Base-by-base conservation (phyloP, 1,139 yeast genomes). In the Yamadazyma membranifaciens region DNA sequence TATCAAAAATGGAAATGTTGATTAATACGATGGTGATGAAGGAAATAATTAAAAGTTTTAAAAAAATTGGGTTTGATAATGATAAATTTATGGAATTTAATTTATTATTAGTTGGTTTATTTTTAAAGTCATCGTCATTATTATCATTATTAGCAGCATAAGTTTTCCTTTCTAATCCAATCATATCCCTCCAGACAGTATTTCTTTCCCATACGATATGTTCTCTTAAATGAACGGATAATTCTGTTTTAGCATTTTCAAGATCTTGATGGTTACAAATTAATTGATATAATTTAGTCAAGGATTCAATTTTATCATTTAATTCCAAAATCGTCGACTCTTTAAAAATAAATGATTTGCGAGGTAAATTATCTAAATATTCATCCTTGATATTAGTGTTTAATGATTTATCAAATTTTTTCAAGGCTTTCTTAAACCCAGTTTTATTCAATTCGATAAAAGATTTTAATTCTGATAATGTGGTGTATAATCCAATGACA, bases 121-220 rank as follows among this genome's bases (percentile, higher is more conserved):
- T 20, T 14, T 30, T 25, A 10, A 16, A 17, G 25, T 42, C 45
- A 16, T 54, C 46, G n/a, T 50, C 48, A 2, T 34, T 39, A 15
- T 29, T 20, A 2, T 13, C 36, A 36, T 41, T 43, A 16, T 36
- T 50, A 5, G 77, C 76, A 6, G 76, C 76, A 43, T 69, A 67
- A 17, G 64, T 56, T 45, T 73, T 81, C 56, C 95, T 78, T 60
- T 91, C 96, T 55, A 89, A 65, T 10, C 92, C 92, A 58, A 89
- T 83, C 87, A 91, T 83, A 54, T 81, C 87, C 54, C 82, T 76
- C 87, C 87, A 82, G 5, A 81, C 81, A 0, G 86, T 81, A 46
- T 81, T 79, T 62, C 87, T 69, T 57, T 82, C 87, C 84, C 87
- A 83, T 9, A 83, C 87, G 39, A 83, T 83, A 54, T 81, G 87